phyloP scores from a whole-genome alignment of 371 early-diverging fungal species.

The Mortierella sp. region DNA sequence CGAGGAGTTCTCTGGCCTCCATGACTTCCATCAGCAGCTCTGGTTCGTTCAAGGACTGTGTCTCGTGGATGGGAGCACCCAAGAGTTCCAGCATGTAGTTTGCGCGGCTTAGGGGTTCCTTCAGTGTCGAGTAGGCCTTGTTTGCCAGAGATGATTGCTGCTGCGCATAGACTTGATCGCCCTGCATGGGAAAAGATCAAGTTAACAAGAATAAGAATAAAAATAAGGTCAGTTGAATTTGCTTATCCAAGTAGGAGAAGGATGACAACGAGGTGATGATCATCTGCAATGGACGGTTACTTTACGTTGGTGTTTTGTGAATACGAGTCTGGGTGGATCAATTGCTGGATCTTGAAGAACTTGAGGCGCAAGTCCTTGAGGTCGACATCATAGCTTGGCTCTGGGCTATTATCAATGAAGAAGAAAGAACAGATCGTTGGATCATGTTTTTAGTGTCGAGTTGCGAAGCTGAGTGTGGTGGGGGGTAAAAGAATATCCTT shows the following conservation, averaged over 20 bases:
- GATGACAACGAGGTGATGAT: neutral
- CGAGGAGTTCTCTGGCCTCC: conserved; percentile 82
- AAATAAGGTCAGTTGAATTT: neutral
- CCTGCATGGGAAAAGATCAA: conserved; percentile 54
- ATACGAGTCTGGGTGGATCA: conserved; percentile 90
- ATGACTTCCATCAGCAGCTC: conserved; percentile 86
- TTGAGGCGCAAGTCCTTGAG: conserved; percentile 67
- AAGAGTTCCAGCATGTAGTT: conserved; percentile 81
- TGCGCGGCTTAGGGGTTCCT: conserved; percentile 85
- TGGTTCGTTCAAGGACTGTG: conserved; percentile 77
- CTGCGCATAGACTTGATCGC: conserved; percentile 81
- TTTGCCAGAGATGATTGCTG: conserved; percentile 87
- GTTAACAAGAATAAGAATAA: neutral
- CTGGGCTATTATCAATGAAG: conserved; percentile 46
- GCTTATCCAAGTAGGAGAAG: neutral
- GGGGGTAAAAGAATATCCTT: neutral
- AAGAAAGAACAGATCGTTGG: conserved; percentile 1
- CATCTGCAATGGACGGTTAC: neutral
- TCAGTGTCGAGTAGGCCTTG: conserved; percentile 86
- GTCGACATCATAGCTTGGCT: conserved; percentile 78
- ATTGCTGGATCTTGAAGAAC: conserved; percentile 85
- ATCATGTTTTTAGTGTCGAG: conserved; percentile 13
- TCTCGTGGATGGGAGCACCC: conserved; percentile 73
- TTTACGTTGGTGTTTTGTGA: conserved; percentile 76
- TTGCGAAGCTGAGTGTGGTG: neutral